Conservation (phyloP, 2,329 filamentous ascomycete species). For the Aspergillus ibericus region DNA sequence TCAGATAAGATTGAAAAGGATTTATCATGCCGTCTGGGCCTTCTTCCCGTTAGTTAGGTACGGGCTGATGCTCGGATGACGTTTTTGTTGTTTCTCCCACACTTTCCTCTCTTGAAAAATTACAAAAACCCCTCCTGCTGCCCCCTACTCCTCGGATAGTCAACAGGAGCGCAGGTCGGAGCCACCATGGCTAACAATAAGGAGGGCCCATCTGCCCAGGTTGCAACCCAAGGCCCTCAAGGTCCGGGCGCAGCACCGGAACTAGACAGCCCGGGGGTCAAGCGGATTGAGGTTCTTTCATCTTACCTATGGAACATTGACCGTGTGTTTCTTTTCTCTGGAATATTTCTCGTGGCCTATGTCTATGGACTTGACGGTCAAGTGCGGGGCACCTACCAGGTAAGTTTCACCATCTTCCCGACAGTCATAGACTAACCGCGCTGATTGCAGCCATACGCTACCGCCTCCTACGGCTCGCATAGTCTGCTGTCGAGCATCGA, state of each 20-base stretch:
- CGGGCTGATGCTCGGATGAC: not conserved
- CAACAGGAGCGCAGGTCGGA: not conserved
- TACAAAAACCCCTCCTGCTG: no score
- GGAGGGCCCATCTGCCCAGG: not conserved
- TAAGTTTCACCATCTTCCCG: conserved; percentile 6
- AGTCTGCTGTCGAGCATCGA: conserved; percentile 60
- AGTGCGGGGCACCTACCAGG: conserved; percentile 54
- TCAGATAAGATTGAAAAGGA: not conserved
- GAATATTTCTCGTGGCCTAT: conserved; percentile 64
- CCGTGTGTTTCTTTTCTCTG: conserved; percentile 58
- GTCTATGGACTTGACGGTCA: conserved; percentile 63
- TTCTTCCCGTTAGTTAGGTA: not conserved
- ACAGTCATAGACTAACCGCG: not conserved
- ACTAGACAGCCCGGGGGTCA: conserved; percentile 52
- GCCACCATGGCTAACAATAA: not conserved
- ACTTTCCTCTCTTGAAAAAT: not conserved
- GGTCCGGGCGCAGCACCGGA: not conserved
- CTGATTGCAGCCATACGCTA: conserved; percentile 49
- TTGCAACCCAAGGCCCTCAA: not conserved
- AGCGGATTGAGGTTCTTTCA: conserved; percentile 59
- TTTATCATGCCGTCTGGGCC: no score
- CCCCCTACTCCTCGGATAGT: not conserved
- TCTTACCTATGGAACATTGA: conserved; percentile 54
- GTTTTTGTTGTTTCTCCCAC: not conserved
- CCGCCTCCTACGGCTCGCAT: conserved; percentile 53